phyloP scores from a whole-genome alignment of 331 rosid genomes.

The Quercus phellos region DNA sequence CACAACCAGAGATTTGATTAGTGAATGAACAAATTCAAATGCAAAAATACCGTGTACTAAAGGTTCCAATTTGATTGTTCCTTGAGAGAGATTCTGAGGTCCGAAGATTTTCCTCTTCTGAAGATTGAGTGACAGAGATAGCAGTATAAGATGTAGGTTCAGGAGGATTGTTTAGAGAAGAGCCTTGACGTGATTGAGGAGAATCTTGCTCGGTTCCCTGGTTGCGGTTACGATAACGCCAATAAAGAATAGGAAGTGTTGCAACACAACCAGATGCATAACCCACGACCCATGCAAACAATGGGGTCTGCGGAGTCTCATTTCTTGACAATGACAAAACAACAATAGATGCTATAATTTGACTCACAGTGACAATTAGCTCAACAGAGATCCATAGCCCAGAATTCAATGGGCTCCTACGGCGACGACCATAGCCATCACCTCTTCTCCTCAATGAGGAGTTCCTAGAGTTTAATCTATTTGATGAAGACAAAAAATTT shows the following conservation, averaged over 20 bases:
- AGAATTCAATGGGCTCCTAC: conserved; percentile 63
- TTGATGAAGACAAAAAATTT: conserved; percentile 37
- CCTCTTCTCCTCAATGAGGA: conserved; percentile 43
- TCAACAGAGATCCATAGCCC: conserved; percentile 80
- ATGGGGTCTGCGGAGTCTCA: conserved; percentile 64
- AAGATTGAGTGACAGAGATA: conserved; percentile 43
- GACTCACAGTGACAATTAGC: conserved; percentile 61
- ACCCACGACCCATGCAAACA: conserved; percentile 78
- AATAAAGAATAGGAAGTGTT: conserved; percentile 60
- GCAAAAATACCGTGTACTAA: conserved; percentile 42
- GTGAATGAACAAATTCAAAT: background rate
- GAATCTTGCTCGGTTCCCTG: conserved; percentile 40
- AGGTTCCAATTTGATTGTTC: conserved; percentile 39
- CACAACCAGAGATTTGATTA: background rate
- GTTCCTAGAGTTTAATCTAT: conserved; percentile 47
- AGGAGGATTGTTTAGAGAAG: conserved; percentile 47
- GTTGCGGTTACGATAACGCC: conserved; percentile 59
- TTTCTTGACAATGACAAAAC: conserved; percentile 59
- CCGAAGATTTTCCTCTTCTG: conserved; percentile 37
- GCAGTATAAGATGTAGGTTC: conserved; percentile 54
- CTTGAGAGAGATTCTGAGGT: conserved; percentile 35
- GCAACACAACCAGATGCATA: conserved; percentile 78
- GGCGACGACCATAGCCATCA: conserved; percentile 52
- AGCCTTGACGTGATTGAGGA: conserved; percentile 40
- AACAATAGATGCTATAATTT: conserved; percentile 64